Conservation (phyloP, 345 rosid genomes). For the Pistacia atlantica region DNA sequence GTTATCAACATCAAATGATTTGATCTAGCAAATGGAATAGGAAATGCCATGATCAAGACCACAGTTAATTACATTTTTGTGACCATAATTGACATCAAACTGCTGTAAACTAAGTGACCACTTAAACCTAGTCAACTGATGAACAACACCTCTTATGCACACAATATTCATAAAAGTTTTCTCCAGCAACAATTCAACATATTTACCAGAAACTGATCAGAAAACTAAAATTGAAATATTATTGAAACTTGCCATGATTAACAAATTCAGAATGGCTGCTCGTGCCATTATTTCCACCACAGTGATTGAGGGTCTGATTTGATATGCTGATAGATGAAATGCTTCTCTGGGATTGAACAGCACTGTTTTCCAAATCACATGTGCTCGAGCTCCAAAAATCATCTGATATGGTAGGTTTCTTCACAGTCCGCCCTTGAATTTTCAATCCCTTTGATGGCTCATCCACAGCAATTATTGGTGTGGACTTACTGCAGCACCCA, state of each 20-base stretch:
- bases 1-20: not conserved
- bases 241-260: slow-evolving; percentile 40
- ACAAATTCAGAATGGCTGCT: slow-evolving; percentile 41
- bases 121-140: not conserved
- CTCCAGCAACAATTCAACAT: not conserved
- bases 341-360: slow-evolving; percentile 57
- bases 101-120: not conserved
- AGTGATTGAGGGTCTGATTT: slow-evolving; percentile 32
- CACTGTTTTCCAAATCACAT: slow-evolving; percentile 52
- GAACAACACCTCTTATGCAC: not conserved
- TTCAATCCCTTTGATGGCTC: slow-evolving; percentile 52
- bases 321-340: slow-evolving; percentile 44
- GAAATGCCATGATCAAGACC: not conserved
- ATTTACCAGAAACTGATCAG: not conserved
- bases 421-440: slow-evolving; percentile 42
- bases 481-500: slow-evolving; percentile 60
- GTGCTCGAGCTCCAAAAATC: slow-evolving; percentile 74
- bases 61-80: not conserved
- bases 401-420: slow-evolving; percentile 48
- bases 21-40: not conserved
- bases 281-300: slow-evolving; percentile 20
- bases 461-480: slow-evolving; percentile 48
- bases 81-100: not conserved
- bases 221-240: not conserved
- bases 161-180: not conserved